Evolutionary conservation across 108 stramenopile genomes (phyloP).

Genomic region (Cyclotella baltica): DNA sequence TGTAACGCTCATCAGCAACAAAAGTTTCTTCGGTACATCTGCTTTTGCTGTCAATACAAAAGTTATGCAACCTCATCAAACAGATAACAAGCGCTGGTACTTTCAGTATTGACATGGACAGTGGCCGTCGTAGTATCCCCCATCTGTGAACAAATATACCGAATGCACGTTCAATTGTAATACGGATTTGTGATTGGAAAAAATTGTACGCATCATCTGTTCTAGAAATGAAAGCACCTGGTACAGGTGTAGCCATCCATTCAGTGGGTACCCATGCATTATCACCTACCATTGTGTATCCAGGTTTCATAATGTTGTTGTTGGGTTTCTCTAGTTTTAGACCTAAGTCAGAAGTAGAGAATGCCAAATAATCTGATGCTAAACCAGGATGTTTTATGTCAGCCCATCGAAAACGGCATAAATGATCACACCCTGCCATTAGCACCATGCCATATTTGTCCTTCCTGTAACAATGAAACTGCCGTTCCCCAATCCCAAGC

Average conservation of each 20-base stretch:
- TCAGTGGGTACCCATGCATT: not conserved
- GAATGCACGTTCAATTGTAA: not conserved
- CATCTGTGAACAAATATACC: not conserved
- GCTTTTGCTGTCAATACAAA: conserved; percentile 2
- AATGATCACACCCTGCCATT: conserved; percentile 14
- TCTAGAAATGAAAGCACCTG: not conserved
- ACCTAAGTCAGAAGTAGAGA: not conserved
- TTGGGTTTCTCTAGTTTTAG: not conserved
- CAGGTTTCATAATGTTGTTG: not conserved
- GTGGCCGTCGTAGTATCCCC: not conserved
- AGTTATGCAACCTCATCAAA: conserved; percentile 7
- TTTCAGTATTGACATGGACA: not conserved
- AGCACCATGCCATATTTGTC: conserved; percentile 8
- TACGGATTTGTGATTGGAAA: not conserved
- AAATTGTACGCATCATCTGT: not conserved
- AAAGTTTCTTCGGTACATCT: not conserved
- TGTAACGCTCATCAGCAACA: not conserved
- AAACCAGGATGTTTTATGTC: not conserved
- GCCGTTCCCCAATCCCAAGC: conserved; percentile 1
- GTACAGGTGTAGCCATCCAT: not conserved
- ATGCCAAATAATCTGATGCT: not conserved
- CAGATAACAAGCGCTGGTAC: conserved; percentile 4
- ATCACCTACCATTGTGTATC: conserved; percentile 1
- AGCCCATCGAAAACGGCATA: not conserved
- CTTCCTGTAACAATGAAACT: conserved; percentile 6